These are phyloP conservation scores for Hysterangium stoloniferum DNA, from an alignment of 768 basidiomycete genomes.

Conservation along the genomic window DNA sequence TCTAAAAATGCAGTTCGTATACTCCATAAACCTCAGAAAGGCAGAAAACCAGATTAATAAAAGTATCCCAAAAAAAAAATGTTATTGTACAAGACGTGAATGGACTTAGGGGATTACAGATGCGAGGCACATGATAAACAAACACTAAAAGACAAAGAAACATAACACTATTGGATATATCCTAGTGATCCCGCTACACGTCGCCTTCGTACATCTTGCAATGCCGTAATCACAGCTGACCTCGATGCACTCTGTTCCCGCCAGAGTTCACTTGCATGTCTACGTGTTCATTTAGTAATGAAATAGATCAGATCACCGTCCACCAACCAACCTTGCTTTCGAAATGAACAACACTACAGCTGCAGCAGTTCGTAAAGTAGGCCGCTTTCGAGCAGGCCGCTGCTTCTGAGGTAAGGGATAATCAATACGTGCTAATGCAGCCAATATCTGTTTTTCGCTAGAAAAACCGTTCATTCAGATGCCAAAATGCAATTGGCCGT, in stretches of 20 bases:
- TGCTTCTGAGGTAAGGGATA: constrained; percentile 42
- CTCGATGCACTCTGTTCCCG: constrained; percentile 52
- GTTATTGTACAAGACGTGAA: not conserved
- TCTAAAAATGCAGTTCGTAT: constrained; percentile 68
- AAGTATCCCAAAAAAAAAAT: not conserved
- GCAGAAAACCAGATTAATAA: not conserved
- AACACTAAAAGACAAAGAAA: constrained; percentile 1
- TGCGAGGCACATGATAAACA: not conserved
- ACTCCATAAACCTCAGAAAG: constrained; percentile 21
- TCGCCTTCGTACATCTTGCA: constrained; percentile 60
- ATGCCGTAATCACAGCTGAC: constrained; percentile 52
- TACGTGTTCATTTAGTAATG: constrained; percentile 23
- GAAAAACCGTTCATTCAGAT: not conserved
- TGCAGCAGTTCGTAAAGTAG: constrained; percentile 49
- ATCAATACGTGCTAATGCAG: constrained; percentile 69
- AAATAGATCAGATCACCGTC: not conserved
- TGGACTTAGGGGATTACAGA: not conserved
- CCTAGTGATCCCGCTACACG: constrained; percentile 26
- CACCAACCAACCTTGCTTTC: constrained; percentile 48
- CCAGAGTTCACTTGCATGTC: constrained; percentile 58
- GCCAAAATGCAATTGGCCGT: not conserved
- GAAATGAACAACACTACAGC: constrained; percentile 56
- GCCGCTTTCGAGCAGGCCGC: constrained; percentile 27
- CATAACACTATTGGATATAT: not conserved
- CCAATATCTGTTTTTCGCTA: constrained; percentile 65